phyloP scores from a whole-genome alignment of 2,329 filamentous ascomycete genomes.

The Sporothrix luriei region DNA sequence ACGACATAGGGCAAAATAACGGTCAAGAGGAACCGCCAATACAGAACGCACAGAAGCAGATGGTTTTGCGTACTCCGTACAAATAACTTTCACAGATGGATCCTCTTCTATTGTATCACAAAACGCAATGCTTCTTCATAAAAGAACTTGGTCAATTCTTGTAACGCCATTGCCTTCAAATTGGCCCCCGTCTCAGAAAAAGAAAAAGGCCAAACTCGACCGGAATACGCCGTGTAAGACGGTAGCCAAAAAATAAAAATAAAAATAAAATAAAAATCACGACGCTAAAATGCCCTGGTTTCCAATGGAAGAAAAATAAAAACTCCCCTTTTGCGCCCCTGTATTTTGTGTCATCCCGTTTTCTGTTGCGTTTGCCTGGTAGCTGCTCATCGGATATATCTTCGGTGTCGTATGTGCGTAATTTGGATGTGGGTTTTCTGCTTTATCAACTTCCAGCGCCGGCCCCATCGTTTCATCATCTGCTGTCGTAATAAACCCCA shows the following conservation, averaged over 20 bases:
- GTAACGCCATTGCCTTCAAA: neutral
- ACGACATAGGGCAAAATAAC: neutral
- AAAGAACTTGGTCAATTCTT: neutral
- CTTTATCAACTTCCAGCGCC: neutral
- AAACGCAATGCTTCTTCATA: too few relatives aligned
- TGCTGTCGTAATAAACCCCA: neutral
- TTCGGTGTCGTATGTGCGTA: neutral
- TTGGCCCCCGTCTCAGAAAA: neutral
- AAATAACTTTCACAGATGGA: too few relatives aligned
- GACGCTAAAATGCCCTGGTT: slow-evolving; percentile 10
- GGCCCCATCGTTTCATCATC: slow-evolving; percentile 23
- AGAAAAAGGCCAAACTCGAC: neutral
- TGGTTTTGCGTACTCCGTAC: too few relatives aligned
- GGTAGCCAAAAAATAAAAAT: too few relatives aligned
- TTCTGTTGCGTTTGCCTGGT: neutral
- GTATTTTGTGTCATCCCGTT: slow-evolving; percentile 5
- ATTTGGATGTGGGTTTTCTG: neutral
- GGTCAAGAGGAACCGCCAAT: too few relatives aligned
- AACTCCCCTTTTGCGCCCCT: slow-evolving; percentile 2
- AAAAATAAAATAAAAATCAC: too few relatives aligned
- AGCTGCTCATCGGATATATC: neutral
- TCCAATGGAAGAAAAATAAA: neutral
- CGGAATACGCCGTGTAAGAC: neutral
- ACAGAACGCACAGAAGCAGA: neutral
- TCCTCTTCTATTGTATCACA: too few relatives aligned